phyloP scores from a whole-genome alignment of 2,329 filamentous ascomycete genomes.

The Venturia carpophila region DNA sequence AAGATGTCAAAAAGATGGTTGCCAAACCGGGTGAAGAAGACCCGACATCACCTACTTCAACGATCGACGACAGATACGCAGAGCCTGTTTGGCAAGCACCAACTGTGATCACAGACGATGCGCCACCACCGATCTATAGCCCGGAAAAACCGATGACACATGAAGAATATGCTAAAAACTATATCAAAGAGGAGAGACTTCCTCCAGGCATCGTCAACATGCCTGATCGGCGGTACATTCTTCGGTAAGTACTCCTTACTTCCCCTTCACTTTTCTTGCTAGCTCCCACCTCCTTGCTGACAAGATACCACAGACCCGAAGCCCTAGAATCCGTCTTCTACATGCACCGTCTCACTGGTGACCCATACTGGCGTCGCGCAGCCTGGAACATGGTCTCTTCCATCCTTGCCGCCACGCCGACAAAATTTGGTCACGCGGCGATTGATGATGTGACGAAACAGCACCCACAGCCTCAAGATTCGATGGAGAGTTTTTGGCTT shows the following conservation, averaged over 20 bases:
- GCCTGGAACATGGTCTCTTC: constrained; percentile 68
- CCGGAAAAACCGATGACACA: constrained; percentile 26
- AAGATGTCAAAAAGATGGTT: too few relatives aligned
- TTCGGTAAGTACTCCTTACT: constrained; percentile 41
- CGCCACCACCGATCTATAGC: constrained; percentile 11
- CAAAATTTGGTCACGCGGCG: constrained; percentile 55
- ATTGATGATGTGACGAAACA: constrained; percentile 56
- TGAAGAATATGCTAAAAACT: constrained; percentile 30
- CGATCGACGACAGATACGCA: not conserved
- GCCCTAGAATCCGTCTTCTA: constrained; percentile 76
- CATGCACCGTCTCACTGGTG: constrained; percentile 66
- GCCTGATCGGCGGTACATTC: constrained; percentile 52
- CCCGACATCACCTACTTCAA: not conserved
- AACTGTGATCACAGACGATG: constrained; percentile 12
- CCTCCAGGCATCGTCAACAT: constrained; percentile 50
- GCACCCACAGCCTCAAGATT: constrained; percentile 42
- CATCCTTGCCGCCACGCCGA: constrained; percentile 53
- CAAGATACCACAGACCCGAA: constrained; percentile 47
- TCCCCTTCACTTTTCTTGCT: not conserved
- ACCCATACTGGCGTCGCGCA: constrained; percentile 55
- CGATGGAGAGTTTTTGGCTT: constrained; percentile 52
- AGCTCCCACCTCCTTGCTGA: not conserved
- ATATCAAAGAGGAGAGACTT: constrained; percentile 39
- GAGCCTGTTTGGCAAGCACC: constrained; percentile 13
- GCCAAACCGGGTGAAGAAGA: too few relatives aligned